Base-by-base conservation (phyloP, 495 filamentous ascomycete species). In the Penicillium goetzii region DNA sequence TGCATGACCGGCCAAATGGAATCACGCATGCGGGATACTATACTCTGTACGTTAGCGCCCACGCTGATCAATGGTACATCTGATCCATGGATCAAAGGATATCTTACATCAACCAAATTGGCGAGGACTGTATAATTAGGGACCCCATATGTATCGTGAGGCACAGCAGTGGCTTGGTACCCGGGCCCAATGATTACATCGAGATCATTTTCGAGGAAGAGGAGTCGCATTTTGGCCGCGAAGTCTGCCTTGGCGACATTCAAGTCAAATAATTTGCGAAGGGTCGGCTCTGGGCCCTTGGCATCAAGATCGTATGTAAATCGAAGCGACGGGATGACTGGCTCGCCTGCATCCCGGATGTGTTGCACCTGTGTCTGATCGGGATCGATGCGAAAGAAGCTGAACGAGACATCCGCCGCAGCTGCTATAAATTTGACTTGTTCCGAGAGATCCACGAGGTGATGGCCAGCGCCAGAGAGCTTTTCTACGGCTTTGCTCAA, bases 401-500 rank as follows among this genome's bases (percentile, higher is more conserved):
- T 36, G 41, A 74, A 68, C 0, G 72, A 54, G 10, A 72, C 49
- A 1, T 58, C 38, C 3, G 47, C 62, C 0, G 61, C 61, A 1
- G 56, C 60, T 1, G 28, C 32, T 12, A 68, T 50, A 9, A 53
- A 53, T 3, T 28, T 12, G 30, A 53, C 3, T 21, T 53, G 50
- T 19, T 43, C 26, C 9, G 50, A 23, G 12, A 74, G 36, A 26
- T 83, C 77, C 2, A 86, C 69, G 5, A 84, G 64, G 19, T 78
- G 68, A 34, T 85, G 72, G 1, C 76, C 79, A 12, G 73, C 66
- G 28, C 52, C 62, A n/a, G 68, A 53, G n/a, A 89, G 67, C 7
- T 69, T 72, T 7, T 61, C 30, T 0, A 74, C 67, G 0, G 83
- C 78, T 34, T 75, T 69, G 12, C 75, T 71, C 8, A 89, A 61